Evolutionary conservation across 441 rosid species (phyloP).

Genomic region (Bruguiera hainesii): DNA sequence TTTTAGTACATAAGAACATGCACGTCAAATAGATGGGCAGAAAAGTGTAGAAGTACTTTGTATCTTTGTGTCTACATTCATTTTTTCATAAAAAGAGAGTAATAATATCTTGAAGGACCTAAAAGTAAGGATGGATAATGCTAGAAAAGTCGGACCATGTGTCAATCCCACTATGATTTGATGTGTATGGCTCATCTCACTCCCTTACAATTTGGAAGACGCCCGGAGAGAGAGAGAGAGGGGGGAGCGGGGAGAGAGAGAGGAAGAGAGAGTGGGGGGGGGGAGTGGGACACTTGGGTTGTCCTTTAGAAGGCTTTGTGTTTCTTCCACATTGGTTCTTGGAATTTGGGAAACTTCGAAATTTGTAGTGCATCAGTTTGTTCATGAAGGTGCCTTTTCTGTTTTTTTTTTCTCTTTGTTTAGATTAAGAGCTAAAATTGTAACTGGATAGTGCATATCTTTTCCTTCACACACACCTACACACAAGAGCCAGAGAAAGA

Average conservation of each 20-base stretch:
- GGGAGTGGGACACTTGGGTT: neutral
- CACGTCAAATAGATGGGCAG: too few relatives aligned
- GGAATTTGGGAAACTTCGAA: neutral
- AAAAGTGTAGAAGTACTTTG: too few relatives aligned
- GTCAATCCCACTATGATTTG: slow-evolving; percentile 11
- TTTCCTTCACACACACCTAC: neutral
- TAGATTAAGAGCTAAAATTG: slow-evolving; percentile 4
- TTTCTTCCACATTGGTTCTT: slow-evolving; percentile 14
- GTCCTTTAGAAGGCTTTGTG: slow-evolving; percentile 10
- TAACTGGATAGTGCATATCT: neutral
- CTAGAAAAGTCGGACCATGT: slow-evolving; percentile 13
- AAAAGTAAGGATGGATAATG: slow-evolving; percentile 15
- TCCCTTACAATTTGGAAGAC: slow-evolving; percentile 4
- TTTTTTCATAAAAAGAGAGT: too few relatives aligned
- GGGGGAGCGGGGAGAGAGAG: too few relatives aligned
- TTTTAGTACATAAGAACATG: too few relatives aligned
- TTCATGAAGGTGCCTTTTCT: neutral
- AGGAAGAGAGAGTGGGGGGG: neutral
- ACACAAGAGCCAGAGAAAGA: neutral
- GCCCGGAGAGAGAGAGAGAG: neutral
- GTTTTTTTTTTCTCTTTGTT: neutral
- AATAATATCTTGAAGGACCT: neutral
- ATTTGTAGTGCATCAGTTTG: neutral
- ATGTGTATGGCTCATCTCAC: neutral
- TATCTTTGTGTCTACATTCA: too few relatives aligned